These are phyloP conservation scores for Penicillium diatomitis DNA, from an alignment of 495 filamentous ascomycete genomes.

Conservation along the genomic window DNA sequence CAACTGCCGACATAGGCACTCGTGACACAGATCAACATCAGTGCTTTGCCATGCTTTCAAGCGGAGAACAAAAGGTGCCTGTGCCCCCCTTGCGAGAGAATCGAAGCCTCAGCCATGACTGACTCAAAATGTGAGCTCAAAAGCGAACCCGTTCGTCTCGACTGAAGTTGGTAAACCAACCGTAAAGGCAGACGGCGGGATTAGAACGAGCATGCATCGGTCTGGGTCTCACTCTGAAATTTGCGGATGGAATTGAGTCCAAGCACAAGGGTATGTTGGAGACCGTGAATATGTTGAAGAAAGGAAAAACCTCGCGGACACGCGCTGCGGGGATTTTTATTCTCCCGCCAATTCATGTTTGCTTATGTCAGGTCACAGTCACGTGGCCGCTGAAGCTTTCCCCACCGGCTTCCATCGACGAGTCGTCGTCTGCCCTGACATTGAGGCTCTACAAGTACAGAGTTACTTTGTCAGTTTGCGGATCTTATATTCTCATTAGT, in stretches of 20 bases:
- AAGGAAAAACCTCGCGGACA: conserved; percentile 9
- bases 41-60: background rate
- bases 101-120: conserved; percentile 1
- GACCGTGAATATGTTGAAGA: conserved; percentile 27
- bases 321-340: conserved; percentile 6
- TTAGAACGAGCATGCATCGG: conserved; percentile 40
- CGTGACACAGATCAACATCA: too few species aligned
- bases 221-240: conserved; percentile 41
- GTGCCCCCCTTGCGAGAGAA: background rate
- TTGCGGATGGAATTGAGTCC: conserved; percentile 15
- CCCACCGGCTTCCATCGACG: too few species aligned
- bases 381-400: background rate
- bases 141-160: conserved; percentile 41
- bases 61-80: background rate
- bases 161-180: conserved; percentile 9
- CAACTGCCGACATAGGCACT: background rate
- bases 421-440: too few species aligned
- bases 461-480: too few species aligned
- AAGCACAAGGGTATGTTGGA: conserved; percentile 35
- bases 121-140: conserved; percentile 35
- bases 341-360: background rate
- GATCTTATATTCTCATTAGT: too few species aligned
- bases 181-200: conserved; percentile 31
- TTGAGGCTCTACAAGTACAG: too few species aligned
- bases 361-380: background rate